Evolutionary conservation across 768 basidiomycete species (phyloP).

Genomic region (Amyloporia xantha): DNA sequence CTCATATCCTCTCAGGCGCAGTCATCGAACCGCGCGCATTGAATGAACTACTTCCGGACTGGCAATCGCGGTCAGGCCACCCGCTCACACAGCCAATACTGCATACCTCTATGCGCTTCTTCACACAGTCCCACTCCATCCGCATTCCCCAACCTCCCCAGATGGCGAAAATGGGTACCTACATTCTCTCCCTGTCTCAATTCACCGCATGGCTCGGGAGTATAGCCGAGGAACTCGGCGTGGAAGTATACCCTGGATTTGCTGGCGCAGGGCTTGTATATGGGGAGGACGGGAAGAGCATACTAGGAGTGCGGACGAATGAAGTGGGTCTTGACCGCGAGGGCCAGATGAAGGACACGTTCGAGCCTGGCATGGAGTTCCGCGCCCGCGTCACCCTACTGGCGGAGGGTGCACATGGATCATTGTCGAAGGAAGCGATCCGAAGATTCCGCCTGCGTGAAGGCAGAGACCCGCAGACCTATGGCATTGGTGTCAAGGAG

Average conservation of each 20-base stretch:
- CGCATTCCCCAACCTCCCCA: slow-evolving; percentile 95
- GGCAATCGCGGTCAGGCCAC: slow-evolving; percentile 59
- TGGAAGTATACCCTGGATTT: slow-evolving; percentile 96
- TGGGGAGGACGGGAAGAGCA: slow-evolving; percentile 53
- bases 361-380: slow-evolving; percentile 97
- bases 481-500: slow-evolving; percentile 94
- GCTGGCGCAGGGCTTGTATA: slow-evolving; percentile 84
- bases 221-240: slow-evolving; percentile 81
- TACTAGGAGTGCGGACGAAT: slow-evolving; percentile 83
- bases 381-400: slow-evolving; percentile 86
- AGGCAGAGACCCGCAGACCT: slow-evolving; percentile 80
- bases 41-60: slow-evolving; percentile 84
- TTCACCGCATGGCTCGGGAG: slow-evolving; percentile 86
- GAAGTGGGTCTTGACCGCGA: slow-evolving; percentile 87
- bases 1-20: slow-evolving; percentile 93
- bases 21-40: slow-evolving; percentile 91
- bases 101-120: slow-evolving; percentile 76
- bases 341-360: slow-evolving; percentile 72
- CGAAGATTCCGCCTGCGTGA: slow-evolving; percentile 67
- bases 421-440: slow-evolving; percentile 75
- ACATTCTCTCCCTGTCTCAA: slow-evolving; percentile 82
- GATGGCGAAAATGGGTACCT: slow-evolving; percentile 94
- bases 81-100: slow-evolving; percentile 79
- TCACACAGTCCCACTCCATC: slow-evolving; percentile 61
- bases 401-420: slow-evolving; percentile 94